Conservation (phyloP, 2,329 filamentous ascomycete species). For the Colletotrichum sp. region DNA sequence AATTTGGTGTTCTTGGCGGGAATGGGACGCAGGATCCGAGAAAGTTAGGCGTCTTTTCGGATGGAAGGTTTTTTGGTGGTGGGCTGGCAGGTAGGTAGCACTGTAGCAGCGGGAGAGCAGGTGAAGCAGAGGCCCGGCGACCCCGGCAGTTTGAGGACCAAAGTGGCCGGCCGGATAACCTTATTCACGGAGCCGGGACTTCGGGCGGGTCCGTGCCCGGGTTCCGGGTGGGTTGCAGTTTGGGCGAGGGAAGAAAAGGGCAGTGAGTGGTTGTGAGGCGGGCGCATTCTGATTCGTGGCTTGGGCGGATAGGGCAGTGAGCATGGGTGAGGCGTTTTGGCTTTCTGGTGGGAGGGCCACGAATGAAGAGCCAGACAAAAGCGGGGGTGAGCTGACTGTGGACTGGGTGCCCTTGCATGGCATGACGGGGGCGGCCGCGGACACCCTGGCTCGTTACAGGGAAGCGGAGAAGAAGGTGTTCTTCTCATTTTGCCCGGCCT, state of each 20-base stretch:
- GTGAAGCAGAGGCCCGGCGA: not conserved
- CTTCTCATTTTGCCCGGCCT: not conserved
- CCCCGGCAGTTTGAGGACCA: not conserved
- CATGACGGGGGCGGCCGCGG: not conserved
- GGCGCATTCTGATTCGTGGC: not conserved
- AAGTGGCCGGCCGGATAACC: conserved; percentile 1
- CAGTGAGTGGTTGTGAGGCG: not conserved
- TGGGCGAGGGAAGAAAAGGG: not conserved
- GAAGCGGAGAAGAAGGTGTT: not conserved
- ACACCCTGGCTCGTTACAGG: not conserved
- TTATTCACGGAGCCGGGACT: conserved; percentile 6
- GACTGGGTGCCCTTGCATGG: not conserved
- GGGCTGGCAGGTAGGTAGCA: not conserved
- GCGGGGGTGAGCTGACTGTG: not conserved
- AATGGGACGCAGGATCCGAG: not conserved
- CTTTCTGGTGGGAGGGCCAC: not conserved
- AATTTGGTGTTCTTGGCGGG: not conserved
- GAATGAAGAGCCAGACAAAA: not conserved
- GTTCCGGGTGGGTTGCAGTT: not conserved
- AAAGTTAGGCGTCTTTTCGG: not conserved
- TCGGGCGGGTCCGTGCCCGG: not conserved
- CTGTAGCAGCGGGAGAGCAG: not conserved
- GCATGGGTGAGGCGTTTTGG: not conserved
- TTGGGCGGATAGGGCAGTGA: not conserved
- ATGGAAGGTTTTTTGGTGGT: not conserved